phyloP scores from a whole-genome alignment of 2,329 filamentous ascomycete species.

The Penicillium nordicum region DNA sequence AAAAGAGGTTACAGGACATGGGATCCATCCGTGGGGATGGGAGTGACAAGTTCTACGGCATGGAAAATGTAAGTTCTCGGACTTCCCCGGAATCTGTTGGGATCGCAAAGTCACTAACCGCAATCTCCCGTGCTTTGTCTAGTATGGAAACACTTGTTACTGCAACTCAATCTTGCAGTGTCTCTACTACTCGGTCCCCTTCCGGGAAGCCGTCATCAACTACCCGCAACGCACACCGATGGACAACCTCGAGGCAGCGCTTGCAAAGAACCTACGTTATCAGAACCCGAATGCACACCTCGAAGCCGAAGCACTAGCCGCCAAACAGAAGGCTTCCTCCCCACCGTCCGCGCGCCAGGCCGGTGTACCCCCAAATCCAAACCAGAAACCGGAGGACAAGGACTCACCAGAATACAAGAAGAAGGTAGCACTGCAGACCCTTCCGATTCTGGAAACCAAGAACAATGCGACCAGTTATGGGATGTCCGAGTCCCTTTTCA shows the following conservation, averaged over 20 bases:
- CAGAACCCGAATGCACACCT: constrained; percentile 58
- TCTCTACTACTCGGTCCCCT: constrained; percentile 90
- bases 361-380: constrained; percentile 54
- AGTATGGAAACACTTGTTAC: constrained; percentile 99
- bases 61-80: constrained; percentile 82
- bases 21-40: constrained; percentile 80
- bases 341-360: constrained; percentile 42
- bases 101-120: constrained; percentile 16
- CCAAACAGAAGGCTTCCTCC: constrained; percentile 44
- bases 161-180: constrained; percentile 98
- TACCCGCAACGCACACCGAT: constrained; percentile 73
- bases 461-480: constrained; percentile 78
- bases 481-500: constrained; percentile 94
- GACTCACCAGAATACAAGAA: constrained; percentile 98
- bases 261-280: constrained; percentile 49
- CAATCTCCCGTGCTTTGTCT: constrained; percentile 15
- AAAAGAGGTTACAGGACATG: constrained; percentile 76
- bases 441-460: constrained; percentile 81
- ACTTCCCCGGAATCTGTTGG: background rate
- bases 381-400: constrained; percentile 79
- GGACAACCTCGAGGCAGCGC: constrained; percentile 62
- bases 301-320: constrained; percentile 49
- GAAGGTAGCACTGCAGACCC: constrained; percentile 84
- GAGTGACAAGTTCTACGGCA: constrained; percentile 96
- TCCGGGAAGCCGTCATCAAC: constrained; percentile 89